Base-by-base conservation (phyloP, 2,329 filamentous ascomycete species). In the Colletotrichum siamense region DNA sequence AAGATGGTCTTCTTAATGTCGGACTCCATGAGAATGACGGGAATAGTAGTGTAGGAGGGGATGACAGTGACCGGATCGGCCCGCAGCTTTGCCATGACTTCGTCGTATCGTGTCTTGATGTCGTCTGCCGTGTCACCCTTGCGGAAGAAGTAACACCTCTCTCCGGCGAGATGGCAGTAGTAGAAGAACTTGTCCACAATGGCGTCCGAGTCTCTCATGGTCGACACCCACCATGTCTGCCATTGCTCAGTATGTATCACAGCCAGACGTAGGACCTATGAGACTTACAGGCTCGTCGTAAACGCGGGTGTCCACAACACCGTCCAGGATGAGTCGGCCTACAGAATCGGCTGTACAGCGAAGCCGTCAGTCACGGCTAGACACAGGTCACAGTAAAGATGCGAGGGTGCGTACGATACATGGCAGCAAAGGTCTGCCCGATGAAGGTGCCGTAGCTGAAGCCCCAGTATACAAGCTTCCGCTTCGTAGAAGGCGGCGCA, bases 111-210 rank as follows among this genome's bases (percentile, higher is more conserved):
- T 65, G 82, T 81, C 12, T 81, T 81, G 8, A 82, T 74, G 34
- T 52, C 64, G 26, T 49, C 64, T 26, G 74, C 44, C 3, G 80
- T 79, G 55, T 86, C 83, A 16, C 85, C 84, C 6, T 81, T 69
- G 10, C 84, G 84, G 68, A 83, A 86, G 66, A 89, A 80, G 6
- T 78, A 78, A 76, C 88, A 90, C 16, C 79, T 80, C 8, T 80
- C 67, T 3, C 85, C 85, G 13, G 86, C 88, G 24, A 85, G 83
- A 70, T 84, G 86, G 79, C 90, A 92, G 57, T 84, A 85, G 62
- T 83, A 80, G 77, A 87, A 89, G 79, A 91, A 90, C 49, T 79
- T 82, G 4, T 82, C 82, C 73, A 88, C 84, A 18, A 87, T 84
- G 66, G 86, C 82, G 71, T 91, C 89, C 39, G 87, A 84, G 75